These are phyloP conservation scores for Phyllostachys edulis DNA, from an alignment of 176 grass and related monocot species.

Conservation along the genomic window DNA sequence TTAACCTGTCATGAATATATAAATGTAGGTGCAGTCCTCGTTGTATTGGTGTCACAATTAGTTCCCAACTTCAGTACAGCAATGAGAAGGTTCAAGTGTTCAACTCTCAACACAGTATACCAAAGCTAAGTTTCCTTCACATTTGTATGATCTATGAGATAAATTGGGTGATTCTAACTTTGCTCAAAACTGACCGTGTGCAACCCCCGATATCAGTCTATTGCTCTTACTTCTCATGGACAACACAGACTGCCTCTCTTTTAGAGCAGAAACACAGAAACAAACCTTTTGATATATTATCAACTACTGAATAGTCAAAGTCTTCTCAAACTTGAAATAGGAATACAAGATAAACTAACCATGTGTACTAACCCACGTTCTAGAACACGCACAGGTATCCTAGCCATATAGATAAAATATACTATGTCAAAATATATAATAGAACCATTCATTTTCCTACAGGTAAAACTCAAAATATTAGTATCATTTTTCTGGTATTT, in stretches of 20 bases:
- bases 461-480: not conserved
- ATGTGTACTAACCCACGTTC: not conserved
- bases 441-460: not conserved
- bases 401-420: not conserved
- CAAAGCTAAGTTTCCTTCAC: not conserved
- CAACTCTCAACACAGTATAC: not conserved
- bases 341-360: slow-evolving; percentile 10
- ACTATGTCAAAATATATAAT: slow-evolving; percentile 6
- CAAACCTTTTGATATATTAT: slow-evolving; percentile 14
- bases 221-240: slow-evolving; percentile 26
- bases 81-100: not conserved
- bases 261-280: not conserved
- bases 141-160: slow-evolving; percentile 1
- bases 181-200: slow-evolving; percentile 1
- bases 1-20: not conserved
- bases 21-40: not conserved
- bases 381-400: not conserved
- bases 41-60: not conserved
- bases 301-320: not conserved
- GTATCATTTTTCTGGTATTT: slow-evolving; percentile 5
- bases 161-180: not conserved
- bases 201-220: not conserved
- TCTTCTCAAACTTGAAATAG: not conserved
- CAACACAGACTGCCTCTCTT: not conserved
- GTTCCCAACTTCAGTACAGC: not conserved